phyloP scores from a whole-genome alignment of 495 filamentous ascomycete species.

The Penicillium salamii region DNA sequence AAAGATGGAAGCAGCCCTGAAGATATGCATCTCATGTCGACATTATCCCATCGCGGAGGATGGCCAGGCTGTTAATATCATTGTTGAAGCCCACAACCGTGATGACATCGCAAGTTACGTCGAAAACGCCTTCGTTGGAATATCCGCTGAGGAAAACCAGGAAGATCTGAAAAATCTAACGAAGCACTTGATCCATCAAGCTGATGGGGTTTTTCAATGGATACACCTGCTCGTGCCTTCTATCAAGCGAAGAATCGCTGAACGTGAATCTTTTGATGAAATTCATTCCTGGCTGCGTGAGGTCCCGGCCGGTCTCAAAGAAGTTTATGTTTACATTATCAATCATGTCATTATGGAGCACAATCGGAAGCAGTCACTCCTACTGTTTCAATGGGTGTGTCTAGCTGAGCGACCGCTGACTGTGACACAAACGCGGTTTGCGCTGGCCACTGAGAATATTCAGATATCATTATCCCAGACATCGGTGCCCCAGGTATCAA shows the following conservation, averaged over 20 bases:
- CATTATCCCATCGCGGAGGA: slow-evolving; percentile 8
- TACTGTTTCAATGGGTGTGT: slow-evolving; percentile 15
- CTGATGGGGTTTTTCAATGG: slow-evolving; percentile 5
- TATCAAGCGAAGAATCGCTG: background rate
- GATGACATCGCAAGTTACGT: slow-evolving; percentile 7
- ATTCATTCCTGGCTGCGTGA: slow-evolving; percentile 7
- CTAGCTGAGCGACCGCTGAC: slow-evolving; percentile 16
- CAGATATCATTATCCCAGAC: background rate
- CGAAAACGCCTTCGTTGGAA: background rate
- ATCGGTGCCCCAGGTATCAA: background rate
- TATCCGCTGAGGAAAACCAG: background rate
- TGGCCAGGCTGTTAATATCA: background rate
- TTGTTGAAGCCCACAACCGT: slow-evolving; percentile 6
- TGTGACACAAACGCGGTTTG: slow-evolving; percentile 12
- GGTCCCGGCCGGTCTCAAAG: slow-evolving; percentile 5
- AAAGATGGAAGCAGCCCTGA: background rate
- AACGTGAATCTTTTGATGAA: slow-evolving; percentile 5
- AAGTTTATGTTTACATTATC: slow-evolving; percentile 12
- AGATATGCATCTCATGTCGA: slow-evolving; percentile 17
- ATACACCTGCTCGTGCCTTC: slow-evolving; percentile 6
- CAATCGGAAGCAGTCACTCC: slow-evolving; percentile 2
- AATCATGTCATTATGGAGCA: background rate
- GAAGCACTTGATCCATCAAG: slow-evolving; percentile 1
- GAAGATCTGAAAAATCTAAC: background rate
- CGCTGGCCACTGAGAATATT: slow-evolving; percentile 1